phyloP scores from a whole-genome alignment of 2,329 filamentous ascomycete species.

The Fusarium sp. region DNA sequence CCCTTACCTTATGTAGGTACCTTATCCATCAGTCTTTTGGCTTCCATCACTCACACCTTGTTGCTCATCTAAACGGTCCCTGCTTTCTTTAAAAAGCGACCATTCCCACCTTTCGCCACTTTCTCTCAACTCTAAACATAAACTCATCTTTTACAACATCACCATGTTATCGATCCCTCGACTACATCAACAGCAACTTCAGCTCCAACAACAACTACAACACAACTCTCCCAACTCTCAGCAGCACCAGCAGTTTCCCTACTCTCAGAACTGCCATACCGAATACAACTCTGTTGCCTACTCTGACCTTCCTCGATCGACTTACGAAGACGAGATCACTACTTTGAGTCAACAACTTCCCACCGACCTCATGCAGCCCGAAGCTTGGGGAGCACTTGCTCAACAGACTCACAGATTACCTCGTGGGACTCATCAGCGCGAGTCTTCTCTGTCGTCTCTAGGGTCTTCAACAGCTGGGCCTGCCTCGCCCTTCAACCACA shows the following conservation, averaged over 20 bases:
- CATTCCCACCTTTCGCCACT: constrained; percentile 43
- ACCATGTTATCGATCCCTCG: constrained; percentile 48
- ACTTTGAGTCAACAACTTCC: constrained; percentile 40
- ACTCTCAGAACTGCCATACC: constrained; percentile 30
- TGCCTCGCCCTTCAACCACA: constrained; percentile 66
- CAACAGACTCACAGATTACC: constrained; percentile 53
- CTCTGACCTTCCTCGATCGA: constrained; percentile 31
- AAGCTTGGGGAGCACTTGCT: constrained; percentile 52
- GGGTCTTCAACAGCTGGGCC: constrained; percentile 68
- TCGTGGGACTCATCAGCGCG: constrained; percentile 64
- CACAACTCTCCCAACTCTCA: constrained; percentile 40
- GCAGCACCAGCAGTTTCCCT: constrained; percentile 35
- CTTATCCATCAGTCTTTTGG: constrained; percentile 34
- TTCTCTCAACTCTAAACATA: constrained; percentile 37
- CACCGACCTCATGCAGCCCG: constrained; percentile 54
- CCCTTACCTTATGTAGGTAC: neutral
- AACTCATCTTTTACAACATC: constrained; percentile 28
- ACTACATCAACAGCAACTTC: constrained; percentile 41
- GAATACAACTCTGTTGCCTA: constrained; percentile 33
- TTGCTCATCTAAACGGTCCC: constrained; percentile 23
- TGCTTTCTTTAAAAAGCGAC: constrained; percentile 41
- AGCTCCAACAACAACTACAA: constrained; percentile 43
- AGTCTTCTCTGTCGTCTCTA: constrained; percentile 70
- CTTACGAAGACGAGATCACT: constrained; percentile 42
- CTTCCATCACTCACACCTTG: constrained; percentile 25